Base-by-base conservation (phyloP, 2,329 filamentous ascomycete genomes). In the Pseudogymnoascus sp. region DNA sequence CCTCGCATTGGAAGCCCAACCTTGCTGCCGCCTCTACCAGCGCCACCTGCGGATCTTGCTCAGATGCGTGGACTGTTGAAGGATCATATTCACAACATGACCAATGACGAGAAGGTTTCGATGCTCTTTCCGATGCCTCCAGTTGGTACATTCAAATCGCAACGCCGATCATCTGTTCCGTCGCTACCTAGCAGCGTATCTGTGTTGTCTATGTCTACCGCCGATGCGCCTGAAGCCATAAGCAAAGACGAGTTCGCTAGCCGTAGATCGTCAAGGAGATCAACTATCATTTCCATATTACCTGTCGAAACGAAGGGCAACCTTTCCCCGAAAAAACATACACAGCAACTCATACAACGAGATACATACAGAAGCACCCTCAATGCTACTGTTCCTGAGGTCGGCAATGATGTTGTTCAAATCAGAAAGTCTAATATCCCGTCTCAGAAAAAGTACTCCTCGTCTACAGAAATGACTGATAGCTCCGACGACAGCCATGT, bases 21-120 rank as follows among this genome's bases (percentile, higher is more conserved):
- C 14, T 11, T 4, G 6, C 37, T 62, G 31, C 43, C 62, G n/a
- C 81, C 81, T 5, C 72, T 75, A 16, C 74, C 79, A 0, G 80
- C 67, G 5, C 68, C 66, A 25, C 68, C 82, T 1, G 77, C 75
- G 59, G 80, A 74, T 63, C 75, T 77, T 16, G 73, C 74, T 23
- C 68, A 72, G 14, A 67, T 75, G 5, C 63, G 71, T 40, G 71
- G 79, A 14, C 75, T 81, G 16, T 74, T 77, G 5, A 79, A 81
- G 2, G 84, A 83, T 63, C 73, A 82, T 64, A 83, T 81, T 2
- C 80, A 79, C 71, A 84, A 81, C 69, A 85, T 84, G 82, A 83
- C 81, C 0, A 79, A 83, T 64, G 76, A 84, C 60, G 83, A 85
- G 67, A 85, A 84, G 69, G 81, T 85, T 74, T 73, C 76, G 1